Evolutionary conservation across 1,139 yeast species (phyloP).

Genomic region (Yamadazyma blattariae): DNA sequence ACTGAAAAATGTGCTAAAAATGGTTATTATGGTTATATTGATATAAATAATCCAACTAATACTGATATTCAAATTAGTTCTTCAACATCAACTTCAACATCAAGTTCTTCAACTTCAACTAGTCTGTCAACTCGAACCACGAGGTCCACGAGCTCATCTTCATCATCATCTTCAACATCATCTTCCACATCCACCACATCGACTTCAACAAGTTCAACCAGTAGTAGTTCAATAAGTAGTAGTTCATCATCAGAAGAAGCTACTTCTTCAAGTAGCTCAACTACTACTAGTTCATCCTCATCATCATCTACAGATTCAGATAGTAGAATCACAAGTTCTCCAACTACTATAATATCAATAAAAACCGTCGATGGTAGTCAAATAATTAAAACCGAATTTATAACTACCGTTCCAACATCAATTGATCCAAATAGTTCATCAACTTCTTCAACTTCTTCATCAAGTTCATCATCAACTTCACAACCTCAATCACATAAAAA

Average conservation of each 20-base stretch:
- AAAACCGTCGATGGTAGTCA: slow-evolving; percentile 25
- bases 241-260: slow-evolving; percentile 1
- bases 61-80: slow-evolving; percentile 8
- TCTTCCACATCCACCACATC: background rate
- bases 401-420: slow-evolving; percentile 16
- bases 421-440: background rate
- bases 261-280: too few species aligned
- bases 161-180: background rate
- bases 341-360: slow-evolving; percentile 16
- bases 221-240: slow-evolving; percentile 6
- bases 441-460: slow-evolving; percentile 1
- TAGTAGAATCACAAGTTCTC: background rate
- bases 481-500: background rate
- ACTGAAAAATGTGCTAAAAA: slow-evolving; percentile 31
- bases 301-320: background rate
- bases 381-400: slow-evolving; percentile 20
- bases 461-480: background rate
- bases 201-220: background rate
- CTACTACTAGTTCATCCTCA: background rate
- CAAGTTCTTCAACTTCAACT: background rate
- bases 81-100: background rate
- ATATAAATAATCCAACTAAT: slow-evolving; percentile 23
- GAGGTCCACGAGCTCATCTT: slow-evolving; percentile 7
- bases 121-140: slow-evolving; percentile 9
- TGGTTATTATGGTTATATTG: slow-evolving; percentile 35